Conservation (phyloP, 371 early-diverging fungal genomes). For the Rhizopus microsporus region DNA sequence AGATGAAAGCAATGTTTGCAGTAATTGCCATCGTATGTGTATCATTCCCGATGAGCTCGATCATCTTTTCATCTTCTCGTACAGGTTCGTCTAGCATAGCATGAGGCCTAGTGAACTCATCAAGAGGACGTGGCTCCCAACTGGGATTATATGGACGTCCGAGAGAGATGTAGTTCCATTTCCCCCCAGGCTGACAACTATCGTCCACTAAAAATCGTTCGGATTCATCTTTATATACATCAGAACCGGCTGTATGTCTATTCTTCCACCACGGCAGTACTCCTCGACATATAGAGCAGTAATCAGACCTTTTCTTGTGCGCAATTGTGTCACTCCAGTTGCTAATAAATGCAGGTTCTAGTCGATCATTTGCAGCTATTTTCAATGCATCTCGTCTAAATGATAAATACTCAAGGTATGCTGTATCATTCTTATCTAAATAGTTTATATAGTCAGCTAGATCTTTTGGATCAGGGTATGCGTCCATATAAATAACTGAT, state of each 20-base stretch:
- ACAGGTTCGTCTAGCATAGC: neutral
- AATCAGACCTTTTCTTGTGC: constrained; percentile 27
- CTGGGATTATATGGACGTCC: constrained; percentile 32
- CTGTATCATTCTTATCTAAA: constrained; percentile 36
- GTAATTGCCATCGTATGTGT: neutral
- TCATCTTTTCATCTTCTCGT: neutral
- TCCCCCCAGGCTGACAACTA: constrained; percentile 25
- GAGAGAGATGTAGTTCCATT: constrained; percentile 35
- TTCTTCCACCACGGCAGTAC: constrained; percentile 36
- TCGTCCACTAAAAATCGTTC: constrained; percentile 26
- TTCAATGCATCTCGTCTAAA: constrained; percentile 32
- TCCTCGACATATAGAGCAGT: constrained; percentile 42
- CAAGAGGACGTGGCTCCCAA: constrained; percentile 16
- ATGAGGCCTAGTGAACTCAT: constrained; percentile 20
- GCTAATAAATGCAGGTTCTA: constrained; percentile 31
- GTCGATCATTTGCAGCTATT: constrained; percentile 24
- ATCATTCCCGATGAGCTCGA: neutral
- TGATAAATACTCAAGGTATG: constrained; percentile 37
- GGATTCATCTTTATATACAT: constrained; percentile 8
- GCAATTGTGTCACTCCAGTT: constrained; percentile 32
- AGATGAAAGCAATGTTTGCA: neutral
- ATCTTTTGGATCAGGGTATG: constrained; percentile 42
- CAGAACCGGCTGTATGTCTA: constrained; percentile 1
- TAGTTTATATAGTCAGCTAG: constrained; percentile 40
- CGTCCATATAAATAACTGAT: constrained; percentile 42